Evolutionary conservation across 2,329 filamentous ascomycete species (phyloP).

Genomic region (Fusarium pseudonygamai): DNA sequence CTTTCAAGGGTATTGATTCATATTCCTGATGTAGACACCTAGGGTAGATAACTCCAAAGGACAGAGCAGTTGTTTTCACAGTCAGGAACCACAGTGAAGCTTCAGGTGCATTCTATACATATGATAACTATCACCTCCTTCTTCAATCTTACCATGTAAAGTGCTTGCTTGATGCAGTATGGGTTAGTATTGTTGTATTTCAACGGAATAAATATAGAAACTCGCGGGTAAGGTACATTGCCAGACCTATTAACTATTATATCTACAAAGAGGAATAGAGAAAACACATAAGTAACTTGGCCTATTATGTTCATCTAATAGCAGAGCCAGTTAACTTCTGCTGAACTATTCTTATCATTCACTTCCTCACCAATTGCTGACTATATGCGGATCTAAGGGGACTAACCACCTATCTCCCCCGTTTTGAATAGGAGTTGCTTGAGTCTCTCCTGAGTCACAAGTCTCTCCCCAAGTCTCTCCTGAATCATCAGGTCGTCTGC

Average conservation of each 20-base stretch:
- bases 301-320: not conserved
- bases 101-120: not conserved
- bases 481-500: not conserved
- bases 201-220: not conserved
- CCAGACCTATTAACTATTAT: not conserved
- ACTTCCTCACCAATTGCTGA: not conserved
- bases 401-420: not conserved
- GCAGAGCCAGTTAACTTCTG: not conserved
- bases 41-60: conserved; percentile 10
- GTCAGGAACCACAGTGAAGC: not conserved
- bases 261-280: not conserved
- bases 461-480: too few relatives aligned
- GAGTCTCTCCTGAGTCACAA: not conserved
- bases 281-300: not conserved
- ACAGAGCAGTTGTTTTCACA: not conserved
- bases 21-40: not conserved
- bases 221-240: too few relatives aligned
- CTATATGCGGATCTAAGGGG: not conserved
- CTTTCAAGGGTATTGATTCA: too few relatives aligned
- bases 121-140: not conserved
- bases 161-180: not conserved
- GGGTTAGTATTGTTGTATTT: not conserved
- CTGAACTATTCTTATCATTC: not conserved
- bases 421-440: not conserved
- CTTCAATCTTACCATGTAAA: not conserved